Conservation (phyloP, 805 yeast genomes). For the Metschnikowia colocasiae region DNA sequence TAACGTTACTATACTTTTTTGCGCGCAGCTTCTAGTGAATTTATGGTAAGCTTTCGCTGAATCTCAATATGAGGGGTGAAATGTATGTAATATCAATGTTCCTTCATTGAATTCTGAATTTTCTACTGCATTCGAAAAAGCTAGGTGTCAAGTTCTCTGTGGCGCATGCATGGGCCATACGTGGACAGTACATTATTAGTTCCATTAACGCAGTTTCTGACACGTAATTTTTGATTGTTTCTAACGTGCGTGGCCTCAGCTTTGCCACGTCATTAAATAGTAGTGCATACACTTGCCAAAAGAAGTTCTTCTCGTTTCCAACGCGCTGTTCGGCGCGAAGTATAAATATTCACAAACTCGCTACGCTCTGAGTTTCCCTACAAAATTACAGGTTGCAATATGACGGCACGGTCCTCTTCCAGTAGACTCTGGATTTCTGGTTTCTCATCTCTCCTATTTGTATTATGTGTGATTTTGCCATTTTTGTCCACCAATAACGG, state of each 20-base stretch:
- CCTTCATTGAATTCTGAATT: not conserved
- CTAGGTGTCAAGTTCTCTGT: not conserved
- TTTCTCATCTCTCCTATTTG: conserved; percentile 29
- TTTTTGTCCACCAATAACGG: conserved; percentile 24
- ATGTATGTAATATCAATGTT: not conserved
- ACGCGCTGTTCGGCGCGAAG: conserved; percentile 12
- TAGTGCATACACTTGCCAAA: conserved; percentile 11
- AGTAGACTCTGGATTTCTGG: conserved; percentile 27
- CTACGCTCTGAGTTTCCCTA: not conserved
- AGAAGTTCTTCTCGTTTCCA: conserved; percentile 17
- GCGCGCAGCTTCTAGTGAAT: not conserved
- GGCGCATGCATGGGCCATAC: not conserved
- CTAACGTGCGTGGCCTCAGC: conserved; percentile 9
- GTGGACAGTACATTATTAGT: not conserved
- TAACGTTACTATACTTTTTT: not conserved
- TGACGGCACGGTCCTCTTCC: conserved; percentile 8
- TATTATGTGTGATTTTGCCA: conserved; percentile 37
- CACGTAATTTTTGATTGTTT: not conserved
- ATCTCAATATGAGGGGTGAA: not conserved
- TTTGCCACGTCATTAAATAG: conserved; percentile 16
- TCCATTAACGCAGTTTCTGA: not conserved
- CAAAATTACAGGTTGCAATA: not conserved
- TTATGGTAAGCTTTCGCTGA: not conserved
- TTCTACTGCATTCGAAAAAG: not conserved
- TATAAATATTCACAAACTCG: conserved; percentile 7